phyloP scores from a whole-genome alignment of 768 basidiomycete species.

The Lepiota brunneoincarnata region DNA sequence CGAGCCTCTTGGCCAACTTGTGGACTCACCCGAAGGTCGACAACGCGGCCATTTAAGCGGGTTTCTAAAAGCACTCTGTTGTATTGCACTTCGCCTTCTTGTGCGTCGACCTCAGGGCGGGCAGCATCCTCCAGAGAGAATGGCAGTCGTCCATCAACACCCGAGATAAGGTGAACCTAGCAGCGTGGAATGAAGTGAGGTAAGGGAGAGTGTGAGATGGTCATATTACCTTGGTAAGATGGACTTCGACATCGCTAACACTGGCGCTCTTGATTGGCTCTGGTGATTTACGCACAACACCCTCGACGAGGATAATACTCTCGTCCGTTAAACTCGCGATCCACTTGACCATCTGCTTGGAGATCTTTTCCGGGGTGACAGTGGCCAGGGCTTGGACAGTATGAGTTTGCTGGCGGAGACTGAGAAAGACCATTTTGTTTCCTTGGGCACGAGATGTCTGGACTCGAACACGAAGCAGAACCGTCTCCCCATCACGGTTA shows the following conservation, averaged over 20 bases:
- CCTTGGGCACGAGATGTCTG: slow-evolving; percentile 92
- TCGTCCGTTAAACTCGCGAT: slow-evolving; percentile 74
- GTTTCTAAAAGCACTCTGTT: slow-evolving; percentile 90
- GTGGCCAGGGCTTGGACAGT: slow-evolving; percentile 84
- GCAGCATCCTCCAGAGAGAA: slow-evolving; percentile 94
- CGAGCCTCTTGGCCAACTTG: background rate
- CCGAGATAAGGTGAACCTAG: slow-evolving; percentile 81
- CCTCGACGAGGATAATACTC: slow-evolving; percentile 90
- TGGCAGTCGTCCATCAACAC: slow-evolving; percentile 75
- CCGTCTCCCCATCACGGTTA: slow-evolving; percentile 65
- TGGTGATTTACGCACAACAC: slow-evolving; percentile 71
- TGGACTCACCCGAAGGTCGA: slow-evolving; percentile 82
- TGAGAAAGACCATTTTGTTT: slow-evolving; percentile 93
- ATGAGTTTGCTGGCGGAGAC: slow-evolving; percentile 83
- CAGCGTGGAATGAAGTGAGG: background rate
- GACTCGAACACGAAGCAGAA: slow-evolving; percentile 85
- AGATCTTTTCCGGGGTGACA: slow-evolving; percentile 71
- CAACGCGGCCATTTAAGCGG: slow-evolving; percentile 88
- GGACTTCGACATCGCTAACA: slow-evolving; percentile 84
- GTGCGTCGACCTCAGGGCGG: slow-evolving; percentile 73
- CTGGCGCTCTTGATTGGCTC: slow-evolving; percentile 91
- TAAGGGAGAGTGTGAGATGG: background rate
- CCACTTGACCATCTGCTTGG: slow-evolving; percentile 98
- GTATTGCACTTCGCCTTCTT: slow-evolving; percentile 55
- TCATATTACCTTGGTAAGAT: slow-evolving; percentile 67